Conservation (phyloP, 2,329 filamentous ascomycete genomes). For the Scorias spongiosa region DNA sequence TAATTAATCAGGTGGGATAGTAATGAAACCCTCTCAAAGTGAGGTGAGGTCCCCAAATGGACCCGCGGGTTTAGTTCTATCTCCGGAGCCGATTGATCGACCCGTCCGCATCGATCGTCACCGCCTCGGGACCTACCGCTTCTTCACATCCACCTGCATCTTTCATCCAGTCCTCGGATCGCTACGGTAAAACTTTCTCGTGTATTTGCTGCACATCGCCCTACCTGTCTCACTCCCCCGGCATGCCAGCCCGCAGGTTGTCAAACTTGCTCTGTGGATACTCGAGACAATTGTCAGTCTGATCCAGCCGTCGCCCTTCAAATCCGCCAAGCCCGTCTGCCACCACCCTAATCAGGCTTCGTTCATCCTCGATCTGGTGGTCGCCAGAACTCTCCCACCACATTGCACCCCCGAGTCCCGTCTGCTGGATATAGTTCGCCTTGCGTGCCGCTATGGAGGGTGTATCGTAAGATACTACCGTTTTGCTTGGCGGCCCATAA, state of each 20-base stretch:
- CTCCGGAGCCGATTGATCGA: too few relatives aligned
- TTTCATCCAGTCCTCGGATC: too few relatives aligned
- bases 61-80: too few relatives aligned
- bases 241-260: conserved; percentile 33
- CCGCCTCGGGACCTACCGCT: too few relatives aligned
- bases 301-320: conserved; percentile 29
- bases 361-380: conserved; percentile 34
- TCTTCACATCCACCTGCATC: too few relatives aligned
- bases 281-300: conserved; percentile 30
- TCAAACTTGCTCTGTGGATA: conserved; percentile 40
- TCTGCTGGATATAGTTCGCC: conserved; percentile 51
- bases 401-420: conserved; percentile 74
- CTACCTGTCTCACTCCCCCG: conserved; percentile 18
- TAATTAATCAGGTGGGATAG: too few relatives aligned
- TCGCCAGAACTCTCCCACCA: conserved; percentile 90
- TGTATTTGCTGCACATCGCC: too few relatives aligned
- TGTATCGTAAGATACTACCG: conserved; percentile 65
- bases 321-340: conserved; percentile 25
- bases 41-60: too few relatives aligned
- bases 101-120: too few relatives aligned
- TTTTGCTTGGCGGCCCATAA: conserved; percentile 47
- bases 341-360: conserved; percentile 45
- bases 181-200: too few relatives aligned
- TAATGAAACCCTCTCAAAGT: too few relatives aligned
- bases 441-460: conserved; percentile 52